Base-by-base conservation (phyloP, 306 rosid genomes). In the Malus fusca region DNA sequence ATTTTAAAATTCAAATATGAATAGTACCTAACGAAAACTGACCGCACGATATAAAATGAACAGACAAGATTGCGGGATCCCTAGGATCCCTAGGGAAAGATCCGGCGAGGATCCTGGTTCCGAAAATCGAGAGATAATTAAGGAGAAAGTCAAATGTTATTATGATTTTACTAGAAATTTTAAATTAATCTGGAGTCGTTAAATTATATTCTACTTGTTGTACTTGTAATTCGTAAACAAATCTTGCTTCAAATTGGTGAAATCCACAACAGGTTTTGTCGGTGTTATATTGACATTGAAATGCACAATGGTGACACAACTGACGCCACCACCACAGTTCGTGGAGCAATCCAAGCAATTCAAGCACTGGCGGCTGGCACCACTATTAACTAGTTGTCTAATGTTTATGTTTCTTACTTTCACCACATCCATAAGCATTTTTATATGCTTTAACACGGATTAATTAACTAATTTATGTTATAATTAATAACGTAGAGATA, bases 121-220 rank as follows among this genome's bases (percentile, higher is more conserved):
- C 60, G 62, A 74, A 67, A 65, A 68, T 48, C 69, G 26, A 81
- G 64, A 55, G 69, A 53, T 13, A 37, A 37, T 37, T 37, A 31
- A 19, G 55, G 63, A 33, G 59, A 61, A 72, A 77, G 79, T 77
- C 69, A 61, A 82, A 68, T 73, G 72, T 62, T n/a, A 68, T 43
- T 21, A 69, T 73, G 52, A 28, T 37, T 62, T 66, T 55, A 25
- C 73, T 77, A 64, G 48, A 73, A 77, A 33, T 52, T 35, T n/a
- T 13, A 72, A 66, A n/a, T 31, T 44, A 64, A 37, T 40, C 9
- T 14, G 33, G 53, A 18, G 30, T 26, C 15, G 8, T 46, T 44
- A 12, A 40, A 40, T 37, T 22, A 46, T 43, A 26, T 56, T 72
- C 12, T 33, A 43, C 30, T 13, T 11, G 23, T 73, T 76, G 56